These are phyloP conservation scores for Phaseolus lunatus DNA, from an alignment of 306 rosid genomes.

Conservation along the genomic window DNA sequence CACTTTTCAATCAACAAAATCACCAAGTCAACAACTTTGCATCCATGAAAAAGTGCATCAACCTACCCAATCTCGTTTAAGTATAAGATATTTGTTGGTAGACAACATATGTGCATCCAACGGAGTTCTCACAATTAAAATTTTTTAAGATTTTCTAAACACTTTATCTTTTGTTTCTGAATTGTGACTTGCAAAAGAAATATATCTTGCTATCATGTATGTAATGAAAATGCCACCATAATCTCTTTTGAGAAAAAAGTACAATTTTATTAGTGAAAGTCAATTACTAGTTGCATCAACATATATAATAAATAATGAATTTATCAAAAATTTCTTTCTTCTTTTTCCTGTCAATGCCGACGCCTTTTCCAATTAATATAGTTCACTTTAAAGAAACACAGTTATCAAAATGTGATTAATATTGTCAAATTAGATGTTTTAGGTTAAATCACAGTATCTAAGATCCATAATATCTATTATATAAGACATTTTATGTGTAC, in stretches of 20 bases:
- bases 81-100: neutral
- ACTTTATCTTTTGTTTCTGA: neutral
- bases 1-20: neutral
- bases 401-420: neutral
- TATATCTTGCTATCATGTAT: neutral
- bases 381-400: neutral
- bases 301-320: neutral
- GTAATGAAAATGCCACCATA: neutral
- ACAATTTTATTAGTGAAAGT: neutral
- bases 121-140: neutral
- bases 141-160: neutral
- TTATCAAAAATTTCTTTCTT: neutral
- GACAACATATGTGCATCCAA: too few relatives aligned
- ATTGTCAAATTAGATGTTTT: too few relatives aligned
- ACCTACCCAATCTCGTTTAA: neutral
- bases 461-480: too few relatives aligned
- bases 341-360: neutral
- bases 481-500: too few relatives aligned
- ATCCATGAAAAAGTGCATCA: conserved; percentile 9
- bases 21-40: neutral
- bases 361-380: neutral
- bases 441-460: too few relatives aligned
- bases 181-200: neutral
- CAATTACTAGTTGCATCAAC: neutral
- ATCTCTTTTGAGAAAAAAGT: neutral